phyloP scores from a whole-genome alignment of 1,284 basidiomycete genomes.

The Cutaneotrichosporon mucoides region DNA sequence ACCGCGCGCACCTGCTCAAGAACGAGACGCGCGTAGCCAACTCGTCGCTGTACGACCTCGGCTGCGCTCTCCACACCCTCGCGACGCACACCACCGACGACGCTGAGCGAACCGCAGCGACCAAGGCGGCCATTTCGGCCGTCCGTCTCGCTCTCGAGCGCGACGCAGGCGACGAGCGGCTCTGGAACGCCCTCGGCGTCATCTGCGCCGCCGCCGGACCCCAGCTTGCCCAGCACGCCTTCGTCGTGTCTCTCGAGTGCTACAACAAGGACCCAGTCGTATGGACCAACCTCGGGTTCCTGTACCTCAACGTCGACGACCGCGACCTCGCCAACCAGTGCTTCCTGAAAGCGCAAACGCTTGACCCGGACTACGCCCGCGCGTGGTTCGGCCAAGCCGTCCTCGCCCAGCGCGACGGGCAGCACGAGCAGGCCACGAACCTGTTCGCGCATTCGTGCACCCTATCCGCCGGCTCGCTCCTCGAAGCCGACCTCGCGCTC shows the following conservation, averaged over 20 bases:
- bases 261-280: constrained; percentile 71
- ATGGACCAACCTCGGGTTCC: constrained; percentile 86
- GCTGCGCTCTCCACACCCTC: constrained; percentile 61
- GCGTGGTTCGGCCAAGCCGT: constrained; percentile 95
- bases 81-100: constrained; percentile 35
- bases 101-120: constrained; percentile 42
- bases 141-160: constrained; percentile 71
- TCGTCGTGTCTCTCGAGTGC: constrained; percentile 81
- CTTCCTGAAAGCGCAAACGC: constrained; percentile 79
- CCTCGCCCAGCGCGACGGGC: constrained; percentile 64
- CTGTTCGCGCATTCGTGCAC: constrained; percentile 79
- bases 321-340: constrained; percentile 78
- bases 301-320: constrained; percentile 83
- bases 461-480: constrained; percentile 63
- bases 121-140: constrained; percentile 60
- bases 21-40: constrained; percentile 56
- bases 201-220: constrained; percentile 36
- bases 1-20: constrained; percentile 65
- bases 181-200: constrained; percentile 63
- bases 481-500: constrained; percentile 78
- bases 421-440: constrained; percentile 61
- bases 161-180: constrained; percentile 67
- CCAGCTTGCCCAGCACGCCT: constrained; percentile 76
- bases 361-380: constrained; percentile 82
- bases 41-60: constrained; percentile 73